Evolutionary conservation across 768 basidiomycete genomes (phyloP).

Genomic region (Kwoniella sp.): DNA sequence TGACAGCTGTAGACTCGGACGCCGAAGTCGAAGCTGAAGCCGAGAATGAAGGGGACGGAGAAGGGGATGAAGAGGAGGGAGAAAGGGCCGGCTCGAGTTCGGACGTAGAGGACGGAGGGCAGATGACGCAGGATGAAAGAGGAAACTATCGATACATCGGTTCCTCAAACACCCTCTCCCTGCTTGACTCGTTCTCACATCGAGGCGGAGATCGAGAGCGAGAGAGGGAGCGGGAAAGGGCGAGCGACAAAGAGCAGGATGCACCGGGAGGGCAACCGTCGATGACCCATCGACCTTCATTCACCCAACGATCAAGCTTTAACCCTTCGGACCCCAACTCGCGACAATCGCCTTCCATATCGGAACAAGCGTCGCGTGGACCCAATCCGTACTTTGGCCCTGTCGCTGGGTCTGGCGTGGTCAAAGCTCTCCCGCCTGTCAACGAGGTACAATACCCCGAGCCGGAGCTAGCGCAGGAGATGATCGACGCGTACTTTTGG

Average conservation of each 20-base stretch:
- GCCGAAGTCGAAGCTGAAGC: not conserved
- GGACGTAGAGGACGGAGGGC: conserved; percentile 29
- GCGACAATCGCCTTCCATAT: conserved; percentile 10
- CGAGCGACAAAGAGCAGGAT: not conserved
- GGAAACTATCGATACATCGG: conserved; percentile 46
- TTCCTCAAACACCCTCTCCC: conserved; percentile 38
- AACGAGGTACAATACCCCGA: conserved; percentile 40
- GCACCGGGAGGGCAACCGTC: not conserved
- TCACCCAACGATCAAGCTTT: not conserved
- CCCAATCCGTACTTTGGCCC: conserved; percentile 42
- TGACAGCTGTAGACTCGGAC: not conserved
- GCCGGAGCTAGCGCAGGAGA: conserved; percentile 16
- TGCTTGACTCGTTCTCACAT: conserved; percentile 34
- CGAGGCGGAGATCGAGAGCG: conserved; percentile 52
- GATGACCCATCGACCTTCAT: not conserved
- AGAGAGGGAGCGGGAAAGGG: not conserved
- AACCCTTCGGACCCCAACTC: conserved; percentile 2
- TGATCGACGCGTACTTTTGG: conserved; percentile 80
- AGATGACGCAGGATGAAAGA: conserved; percentile 41
- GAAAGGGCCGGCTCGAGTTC: not conserved
- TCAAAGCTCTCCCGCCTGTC: conserved; percentile 39
- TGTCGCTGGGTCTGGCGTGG: conserved; percentile 42
- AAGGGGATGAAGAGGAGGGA: conserved; percentile 10
- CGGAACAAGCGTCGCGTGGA: conserved; percentile 1
- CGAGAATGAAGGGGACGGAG: conserved; percentile 6